Conservation (phyloP, 768 basidiomycete species). For the Boletus sp. region DNA sequence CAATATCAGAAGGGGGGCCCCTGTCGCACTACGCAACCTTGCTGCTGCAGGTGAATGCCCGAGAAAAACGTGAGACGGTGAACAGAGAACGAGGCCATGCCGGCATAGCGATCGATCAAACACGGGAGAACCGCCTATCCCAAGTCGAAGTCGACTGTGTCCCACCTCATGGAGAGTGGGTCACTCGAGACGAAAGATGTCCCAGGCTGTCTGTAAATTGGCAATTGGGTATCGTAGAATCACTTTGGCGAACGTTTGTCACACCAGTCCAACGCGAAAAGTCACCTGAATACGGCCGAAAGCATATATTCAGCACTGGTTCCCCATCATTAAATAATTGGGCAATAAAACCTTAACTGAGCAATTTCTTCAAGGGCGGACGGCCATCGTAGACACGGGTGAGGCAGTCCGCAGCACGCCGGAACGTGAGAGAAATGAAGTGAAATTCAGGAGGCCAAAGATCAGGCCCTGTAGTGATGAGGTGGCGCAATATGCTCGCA, state of each 20-base stretch:
- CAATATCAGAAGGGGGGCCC: neutral
- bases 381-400: slow-evolving; percentile 16
- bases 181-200: neutral
- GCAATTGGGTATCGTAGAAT: slow-evolving; percentile 3
- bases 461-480: neutral
- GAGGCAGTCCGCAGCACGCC: slow-evolving; percentile 12
- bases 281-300: slow-evolving; percentile 7
- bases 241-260: slow-evolving; percentile 3
- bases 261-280: slow-evolving; percentile 8
- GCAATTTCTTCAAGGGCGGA: slow-evolving; percentile 4
- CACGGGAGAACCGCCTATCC: neutral
- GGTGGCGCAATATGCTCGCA: slow-evolving; percentile 1
- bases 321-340: slow-evolving; percentile 14
- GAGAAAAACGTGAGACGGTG: neutral
- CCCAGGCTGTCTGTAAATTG: slow-evolving; percentile 8
- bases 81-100: neutral
- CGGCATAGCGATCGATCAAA: slow-evolving; percentile 3
- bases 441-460: slow-evolving; percentile 1
- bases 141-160: neutral
- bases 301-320: slow-evolving; percentile 20
- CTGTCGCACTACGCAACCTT: neutral
- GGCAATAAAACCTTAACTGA: slow-evolving; percentile 23
- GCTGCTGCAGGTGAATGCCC: neutral
- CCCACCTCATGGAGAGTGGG: slow-evolving; percentile 5
- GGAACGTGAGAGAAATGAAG: slow-evolving; percentile 21